Base-by-base conservation (phyloP, 805 yeast species). In the Jamesozyma spencerorum region DNA sequence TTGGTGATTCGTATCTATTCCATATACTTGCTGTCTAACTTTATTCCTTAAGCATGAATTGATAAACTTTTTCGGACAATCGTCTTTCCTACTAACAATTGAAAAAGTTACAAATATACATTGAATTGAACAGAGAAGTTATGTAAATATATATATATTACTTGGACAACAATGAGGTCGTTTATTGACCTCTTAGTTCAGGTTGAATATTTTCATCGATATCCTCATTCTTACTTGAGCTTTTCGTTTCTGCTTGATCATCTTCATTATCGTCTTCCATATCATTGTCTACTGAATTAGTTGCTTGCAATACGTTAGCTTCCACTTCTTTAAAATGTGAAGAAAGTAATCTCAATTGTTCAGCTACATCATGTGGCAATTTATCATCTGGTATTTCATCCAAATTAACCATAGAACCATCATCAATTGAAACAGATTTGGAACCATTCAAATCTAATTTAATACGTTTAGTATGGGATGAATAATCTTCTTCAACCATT, bases 321-420 rank as follows among this genome's bases (percentile, higher is more conserved):
- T 58, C 62, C 2, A 57, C 62, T 15, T 60, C 64, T 41, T 60
- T 60, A 41, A 57, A 56, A 50, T 60, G 64, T 1, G 63, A 58
- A 8, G 62, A 55, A 40, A 60, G 41, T 19, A 60, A 42, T 44
- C 62, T 55, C 34, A 58, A 40, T 43, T 60, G 64, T 41, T 60
- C 64, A 2, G 64, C 64, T 14, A 60, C 60, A 30, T 60, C 62
- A 20, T 57, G 60, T 15, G 63, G 63, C 34, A 58, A 46, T 44
- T 56, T 57, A 41, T 60, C 62, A 31, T 58, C 62, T 19, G 47
- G 53, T 2, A 54, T 46, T 30, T 58, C 60, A 36, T 57, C 62
- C 18, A 53, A 45, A 6, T 54, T 36, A 8, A 43, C 50, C 18
- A 54, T 40, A 8, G 50, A 40, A 31, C 44, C 51, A 27, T 53